A percentile compares a stretch with the other conserved stretches of the same genome.
Conservation (phyloP, 2,329 filamentous ascomycete species). For the Falciphora oryzae region DNA sequence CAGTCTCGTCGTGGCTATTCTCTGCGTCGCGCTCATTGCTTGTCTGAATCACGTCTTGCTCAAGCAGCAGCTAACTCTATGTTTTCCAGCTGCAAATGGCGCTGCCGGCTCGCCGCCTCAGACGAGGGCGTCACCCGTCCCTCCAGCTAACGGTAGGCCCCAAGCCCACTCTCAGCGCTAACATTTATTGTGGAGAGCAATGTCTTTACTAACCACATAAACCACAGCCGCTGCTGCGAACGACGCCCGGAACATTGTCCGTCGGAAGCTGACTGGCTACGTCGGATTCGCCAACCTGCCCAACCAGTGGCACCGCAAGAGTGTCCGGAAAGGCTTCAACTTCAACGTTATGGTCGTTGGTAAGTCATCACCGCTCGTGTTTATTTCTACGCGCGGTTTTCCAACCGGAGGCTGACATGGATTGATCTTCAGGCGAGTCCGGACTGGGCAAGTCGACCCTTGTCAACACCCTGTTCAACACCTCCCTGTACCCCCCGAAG, state of each 20-base stretch:
- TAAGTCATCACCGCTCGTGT: constrained; percentile 44
- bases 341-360: constrained; percentile 99
- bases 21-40: constrained; percentile 10
- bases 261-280: constrained; percentile 96
- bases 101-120: constrained; percentile 33
- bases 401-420: background rate
- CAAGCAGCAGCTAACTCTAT: background rate
- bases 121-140: constrained; percentile 34
- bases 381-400: background rate
- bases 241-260: constrained; percentile 91
- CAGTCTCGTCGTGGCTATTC: constrained; percentile 22
- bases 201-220: background rate
- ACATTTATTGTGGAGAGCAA: background rate
- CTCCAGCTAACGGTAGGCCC: constrained; percentile 33
- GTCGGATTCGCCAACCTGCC: constrained; percentile 98
- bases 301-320: constrained; percentile 99
- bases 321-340: constrained; percentile 99
- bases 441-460: constrained; percentile 98
- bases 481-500: constrained; percentile 95
- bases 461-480: constrained; percentile 99
- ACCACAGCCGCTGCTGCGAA: constrained; percentile 42
- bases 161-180: constrained; percentile 23
- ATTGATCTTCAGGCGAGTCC: constrained; percentile 73
- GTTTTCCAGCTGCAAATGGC: constrained; percentile 36
- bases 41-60: background rate